Evolutionary conservation across 2,329 filamentous ascomycete genomes (phyloP), one percentile per base, ranked within the genome.

Genomic region (Falciphora oryzae): DNA sequence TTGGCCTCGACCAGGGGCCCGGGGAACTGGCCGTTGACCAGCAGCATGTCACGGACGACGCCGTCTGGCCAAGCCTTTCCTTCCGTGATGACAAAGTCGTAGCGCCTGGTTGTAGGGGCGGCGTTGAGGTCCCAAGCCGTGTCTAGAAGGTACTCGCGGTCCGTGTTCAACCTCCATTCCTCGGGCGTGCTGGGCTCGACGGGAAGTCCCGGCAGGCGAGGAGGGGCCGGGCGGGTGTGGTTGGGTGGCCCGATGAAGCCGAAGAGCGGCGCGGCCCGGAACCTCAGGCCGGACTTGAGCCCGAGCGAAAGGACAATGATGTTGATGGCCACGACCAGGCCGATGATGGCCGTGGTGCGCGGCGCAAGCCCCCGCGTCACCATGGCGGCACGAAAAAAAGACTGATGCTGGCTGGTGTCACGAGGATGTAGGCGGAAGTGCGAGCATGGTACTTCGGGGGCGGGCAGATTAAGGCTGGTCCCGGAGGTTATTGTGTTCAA

Each of bases 1-100:
- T 90, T 91, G 65, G 86, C 85, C 68, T 91, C 85, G 57, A 94
- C 84, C 53, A 89, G 75, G 2, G 90, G 90, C 0, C 90, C 83
- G 0, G 91, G 91, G 75, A 90, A 93, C 71, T 89, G 80, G 44
- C 86, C 86, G 70, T 93, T 92, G 75, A 92, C 90, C 57, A 89
- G 84, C 68, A 69, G 57, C 58, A 70, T 60, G 28, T 62, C 61
- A 28, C 65, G 61, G 25, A 62, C 59, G 31, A 66, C 62, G 27
- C 65, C 64, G 28, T 66, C 65, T 6, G 66, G 76, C 75, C 68
- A 78, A 73, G 57, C 78, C 0, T 78, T 75, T 38, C 81, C 81
- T 64, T 89, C 83, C 8, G 76, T 73, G 32, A 90, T 81, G 0
- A 77, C 83, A 85, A 86, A 90, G 65, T 81, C 75, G 68, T 86